Base-by-base conservation (phyloP, 2,329 filamentous ascomycete species). In the Colletotrichum sp. region DNA sequence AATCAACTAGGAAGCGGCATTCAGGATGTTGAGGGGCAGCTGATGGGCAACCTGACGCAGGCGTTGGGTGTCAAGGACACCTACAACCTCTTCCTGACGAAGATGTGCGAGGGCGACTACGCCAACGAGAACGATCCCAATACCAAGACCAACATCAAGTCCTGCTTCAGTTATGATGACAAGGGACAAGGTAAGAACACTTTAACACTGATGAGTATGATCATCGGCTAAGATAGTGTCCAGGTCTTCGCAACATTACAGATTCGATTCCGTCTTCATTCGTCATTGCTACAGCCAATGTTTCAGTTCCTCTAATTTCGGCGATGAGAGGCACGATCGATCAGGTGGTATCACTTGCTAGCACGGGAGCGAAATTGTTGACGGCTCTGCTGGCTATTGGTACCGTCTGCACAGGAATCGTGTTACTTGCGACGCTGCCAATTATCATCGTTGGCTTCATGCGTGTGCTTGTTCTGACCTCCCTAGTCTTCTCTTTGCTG, bases 91-190 rank as follows among this genome's bases (percentile, higher is more conserved):
- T 80, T 77, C 52, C 52, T 79, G 8, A 77, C 75, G 18, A 71
- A 77, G 26, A 76, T 78, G 36, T 81, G 80, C 75, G 79, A 80
- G 62, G 80, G 79, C 9, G 67, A 66, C 44, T 79, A 73, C 22
- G 66, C 32, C 12, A 36, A 78, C 32, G 32, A 70, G 3, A 60
- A 75, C n/a, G 39, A 77, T 22, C 73, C 75, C 1, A 55, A 65
- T 9, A 78, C 75, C 44, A 71, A 66, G 30, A 57, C 78, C 36
- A 66, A 36, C 3, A 44, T 80, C 59, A 48, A 52, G 6, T 48
- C 39, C 1, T 81, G 78, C 66, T 32, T 62, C 9, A 62, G 71
- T 6, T 80, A 79, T 67, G 69, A 77, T 3, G 39, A 75, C 10
- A 70, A 59, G 65, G 30, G 24, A 5, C 10, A 60, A 15, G 77